Percentiles rank a stretch among this genome's conserved stretches.
These are phyloP conservation scores for Achaetomiella virescens DNA, from an alignment of 495 filamentous ascomycete genomes.

Conservation along the genomic window DNA sequence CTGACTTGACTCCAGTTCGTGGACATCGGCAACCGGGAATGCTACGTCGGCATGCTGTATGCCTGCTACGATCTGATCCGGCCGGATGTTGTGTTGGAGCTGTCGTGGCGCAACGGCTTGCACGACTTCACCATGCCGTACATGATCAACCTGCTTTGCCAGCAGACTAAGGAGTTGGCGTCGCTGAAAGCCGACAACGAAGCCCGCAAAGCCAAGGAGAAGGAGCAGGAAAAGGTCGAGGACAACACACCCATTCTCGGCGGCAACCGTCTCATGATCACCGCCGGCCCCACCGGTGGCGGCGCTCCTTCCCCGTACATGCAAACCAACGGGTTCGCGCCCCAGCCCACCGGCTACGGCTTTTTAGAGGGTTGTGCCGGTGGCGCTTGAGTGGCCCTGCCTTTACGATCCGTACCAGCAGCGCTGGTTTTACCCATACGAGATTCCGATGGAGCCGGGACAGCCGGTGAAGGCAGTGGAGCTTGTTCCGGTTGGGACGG, in stretches of 20 bases:
- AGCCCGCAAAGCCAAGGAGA: constrained; percentile 85
- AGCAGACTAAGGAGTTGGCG: constrained; percentile 81
- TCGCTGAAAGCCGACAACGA: constrained; percentile 92
- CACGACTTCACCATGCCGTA: constrained; percentile 99
- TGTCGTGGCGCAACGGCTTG: constrained; percentile 94
- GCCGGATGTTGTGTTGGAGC: constrained; percentile 84
- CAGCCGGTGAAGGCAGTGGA: constrained; percentile 10
- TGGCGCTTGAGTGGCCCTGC: constrained; percentile 19
- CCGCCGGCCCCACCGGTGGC: constrained; percentile 66
- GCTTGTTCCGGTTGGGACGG: neutral
- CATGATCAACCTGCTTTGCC: constrained; percentile 96
- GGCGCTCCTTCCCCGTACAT: constrained; percentile 52
- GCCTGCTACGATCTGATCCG: constrained; percentile 97
- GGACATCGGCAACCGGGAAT: constrained; percentile 97
- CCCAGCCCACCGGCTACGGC: constrained; percentile 69
- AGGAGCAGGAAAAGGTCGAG: constrained; percentile 78
- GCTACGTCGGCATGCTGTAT: constrained; percentile 98
- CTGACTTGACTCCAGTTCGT: constrained; percentile 69
- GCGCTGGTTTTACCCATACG: constrained; percentile 20
- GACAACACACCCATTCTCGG: constrained; percentile 91
- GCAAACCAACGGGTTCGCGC: constrained; percentile 73
- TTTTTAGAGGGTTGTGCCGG: constrained; percentile 34
- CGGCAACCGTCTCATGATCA: constrained; percentile 90
- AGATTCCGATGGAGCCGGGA: neutral
- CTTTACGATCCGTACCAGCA: constrained; percentile 17